These are phyloP conservation scores for Gymnopus androsaceus DNA, from an alignment of 1,284 basidiomycete species.

Conservation along the genomic window DNA sequence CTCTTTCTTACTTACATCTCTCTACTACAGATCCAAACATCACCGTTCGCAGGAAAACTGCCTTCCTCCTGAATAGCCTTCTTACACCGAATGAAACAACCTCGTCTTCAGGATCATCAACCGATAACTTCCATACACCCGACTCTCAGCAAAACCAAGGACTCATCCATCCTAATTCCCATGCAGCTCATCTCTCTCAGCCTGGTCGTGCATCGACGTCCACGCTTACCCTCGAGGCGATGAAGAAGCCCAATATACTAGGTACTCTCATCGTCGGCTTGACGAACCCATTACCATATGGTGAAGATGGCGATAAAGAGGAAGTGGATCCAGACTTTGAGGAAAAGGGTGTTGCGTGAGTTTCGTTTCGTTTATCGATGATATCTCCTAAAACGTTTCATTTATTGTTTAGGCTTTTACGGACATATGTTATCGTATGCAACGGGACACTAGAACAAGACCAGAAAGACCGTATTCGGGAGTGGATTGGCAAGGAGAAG, in stretches of 20 bases:
- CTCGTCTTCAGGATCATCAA: conserved; percentile 20
- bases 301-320: conserved; percentile 64
- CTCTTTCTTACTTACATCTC: conserved; percentile 18
- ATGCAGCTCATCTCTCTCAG: conserved; percentile 58
- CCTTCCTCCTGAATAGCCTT: conserved; percentile 83
- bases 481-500: conserved; percentile 32
- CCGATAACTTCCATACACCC: conserved; percentile 21
- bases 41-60: conserved; percentile 78
- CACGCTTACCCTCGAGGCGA: conserved; percentile 45
- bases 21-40: conserved; percentile 69
- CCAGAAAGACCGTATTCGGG: conserved; percentile 45
- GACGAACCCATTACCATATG: conserved; percentile 59
- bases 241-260: conserved; percentile 49
- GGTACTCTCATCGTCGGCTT: conserved; percentile 44
- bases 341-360: conserved; percentile 74
- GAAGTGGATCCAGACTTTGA: conserved; percentile 77
- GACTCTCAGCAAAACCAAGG: conserved; percentile 16
- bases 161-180: conserved; percentile 68
- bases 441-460: conserved; percentile 39
- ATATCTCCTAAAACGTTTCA: neutral
- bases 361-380: neutral
- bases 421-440: conserved; percentile 55
- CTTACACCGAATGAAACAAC: conserved; percentile 55
- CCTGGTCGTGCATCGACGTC: conserved; percentile 54
- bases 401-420: conserved; percentile 43